These are phyloP conservation scores for Ampelocalamus luodianensis DNA, from an alignment of 176 grass and related monocot genomes.

Conservation along the genomic window DNA sequence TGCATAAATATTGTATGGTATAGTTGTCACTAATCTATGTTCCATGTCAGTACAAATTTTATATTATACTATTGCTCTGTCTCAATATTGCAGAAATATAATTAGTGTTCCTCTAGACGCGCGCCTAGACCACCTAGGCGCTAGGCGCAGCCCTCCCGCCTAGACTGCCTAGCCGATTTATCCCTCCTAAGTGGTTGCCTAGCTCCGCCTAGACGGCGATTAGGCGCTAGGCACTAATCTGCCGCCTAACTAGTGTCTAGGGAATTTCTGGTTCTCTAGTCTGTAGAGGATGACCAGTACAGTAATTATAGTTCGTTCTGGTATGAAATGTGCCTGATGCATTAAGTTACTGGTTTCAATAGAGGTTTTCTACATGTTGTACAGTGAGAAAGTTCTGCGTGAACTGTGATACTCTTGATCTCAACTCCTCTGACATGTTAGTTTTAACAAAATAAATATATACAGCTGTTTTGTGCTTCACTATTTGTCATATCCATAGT, in stretches of 20 bases:
- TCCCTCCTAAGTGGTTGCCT: too few relatives aligned
- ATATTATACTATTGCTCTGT: background rate
- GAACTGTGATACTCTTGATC: constrained; percentile 5
- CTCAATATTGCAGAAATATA: background rate
- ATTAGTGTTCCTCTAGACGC: too few relatives aligned
- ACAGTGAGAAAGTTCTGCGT: constrained; percentile 7
- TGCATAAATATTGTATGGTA: background rate
- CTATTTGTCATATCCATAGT: background rate
- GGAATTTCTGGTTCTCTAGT: background rate
- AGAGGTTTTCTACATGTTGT: background rate
- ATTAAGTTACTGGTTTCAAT: background rate
- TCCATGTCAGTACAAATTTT: background rate
- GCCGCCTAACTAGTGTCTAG: too few relatives aligned
- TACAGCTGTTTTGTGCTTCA: background rate
- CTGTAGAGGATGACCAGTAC: background rate
- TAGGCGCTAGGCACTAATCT: too few relatives aligned
- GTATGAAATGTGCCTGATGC: background rate
- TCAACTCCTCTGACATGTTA: background rate
- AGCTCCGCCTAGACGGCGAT: too few relatives aligned
- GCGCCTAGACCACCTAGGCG: too few relatives aligned
- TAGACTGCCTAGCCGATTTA: too few relatives aligned
- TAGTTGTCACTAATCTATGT: background rate
- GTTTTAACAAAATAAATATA: constrained; percentile 5
- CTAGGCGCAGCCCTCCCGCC: too few relatives aligned
- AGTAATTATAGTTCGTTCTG: background rate